These are phyloP conservation scores for Cryptococcus amylolentus DNA, from an alignment of 1,284 basidiomycete species.

Conservation along the genomic window DNA sequence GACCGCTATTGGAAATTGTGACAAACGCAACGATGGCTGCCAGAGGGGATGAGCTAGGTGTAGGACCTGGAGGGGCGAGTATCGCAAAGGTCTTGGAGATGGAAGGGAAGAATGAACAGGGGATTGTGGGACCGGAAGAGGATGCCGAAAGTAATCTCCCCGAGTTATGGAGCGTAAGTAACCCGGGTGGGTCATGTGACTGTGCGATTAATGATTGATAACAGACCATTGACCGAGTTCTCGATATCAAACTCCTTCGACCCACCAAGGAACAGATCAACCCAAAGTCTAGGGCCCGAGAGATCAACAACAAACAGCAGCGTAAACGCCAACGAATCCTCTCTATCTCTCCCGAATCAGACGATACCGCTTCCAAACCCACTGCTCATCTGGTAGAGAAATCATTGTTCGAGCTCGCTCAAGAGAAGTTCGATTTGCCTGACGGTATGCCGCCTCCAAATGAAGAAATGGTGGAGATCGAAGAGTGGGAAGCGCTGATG, in stretches of 20 bases:
- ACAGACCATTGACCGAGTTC: conserved; percentile 69
- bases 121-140: conserved; percentile 42
- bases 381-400: conserved; percentile 18
- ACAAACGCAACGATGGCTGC: conserved; percentile 45
- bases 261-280: conserved; percentile 10
- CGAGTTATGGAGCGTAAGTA: conserved; percentile 47
- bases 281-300: not conserved
- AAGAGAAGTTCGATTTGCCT: conserved; percentile 3
- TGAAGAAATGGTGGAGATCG: conserved; percentile 34
- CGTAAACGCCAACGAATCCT: conserved; percentile 9
- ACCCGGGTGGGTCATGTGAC: no score
- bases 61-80: conserved; percentile 24
- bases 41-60: conserved; percentile 46
- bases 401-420: conserved; percentile 2
- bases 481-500: conserved; percentile 59
- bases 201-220: not conserved
- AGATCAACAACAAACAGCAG: conserved; percentile 4
- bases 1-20: conserved; percentile 66
- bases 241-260: conserved; percentile 66
- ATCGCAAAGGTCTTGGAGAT: conserved; percentile 43
- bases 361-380: conserved; percentile 32
- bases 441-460: conserved; percentile 36
- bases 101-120: conserved; percentile 17
- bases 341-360: conserved; percentile 28
- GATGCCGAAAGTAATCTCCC: conserved; percentile 71